Evolutionary conservation across 2,329 filamentous ascomycete genomes (phyloP), one percentile per base, ranked within the genome.

Genomic region (Microcyclospora pomicola): DNA sequence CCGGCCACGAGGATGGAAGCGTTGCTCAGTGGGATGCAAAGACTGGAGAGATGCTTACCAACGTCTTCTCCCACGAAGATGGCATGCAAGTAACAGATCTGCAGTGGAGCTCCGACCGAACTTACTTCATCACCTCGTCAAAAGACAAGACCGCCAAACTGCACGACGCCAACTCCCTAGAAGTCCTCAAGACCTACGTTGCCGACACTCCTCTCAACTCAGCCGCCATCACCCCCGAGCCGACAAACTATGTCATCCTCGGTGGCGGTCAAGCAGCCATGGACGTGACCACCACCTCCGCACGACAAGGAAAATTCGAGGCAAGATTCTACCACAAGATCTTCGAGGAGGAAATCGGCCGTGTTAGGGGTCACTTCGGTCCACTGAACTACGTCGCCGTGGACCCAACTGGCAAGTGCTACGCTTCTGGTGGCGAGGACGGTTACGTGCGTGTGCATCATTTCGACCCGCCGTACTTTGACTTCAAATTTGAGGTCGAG

Each of bases 251-350:
- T 59, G 88, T 98, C 49, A 92, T 98, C 58, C 80, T 98, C 33
- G 91, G 91, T 54, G 91, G 91, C 76, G 91, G 91, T 53, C 91
- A 98, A 68, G 91, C 87, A 48, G 91, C 91, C 59, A 95, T 95
- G 85, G 88, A 96, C 59, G 91, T 98, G 65, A 98, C 91, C 42
- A 92, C 84, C 38, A 96, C 91, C 36, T 81, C 81, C 27, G 80
- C 86, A 35, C 77, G 91, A 50, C 91, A 98, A 72, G 91, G 91
- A 67, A 96, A 96, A 69, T 98, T 98, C 71, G 91, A 98, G 67
- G 91, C 91, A 33, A 80, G 91, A 49, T 98, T 98, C 74, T 98
- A 95, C 73, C 91, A 98, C 79, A 96, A 93, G 75, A 81, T 98
- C 62, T 96, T 98, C 62, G 86, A 94, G 66, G 88, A 98, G 65